These are phyloP conservation scores for Pseudocercospora crystallina DNA, from an alignment of 2,329 filamentous ascomycete genomes.

Conservation along the genomic window DNA sequence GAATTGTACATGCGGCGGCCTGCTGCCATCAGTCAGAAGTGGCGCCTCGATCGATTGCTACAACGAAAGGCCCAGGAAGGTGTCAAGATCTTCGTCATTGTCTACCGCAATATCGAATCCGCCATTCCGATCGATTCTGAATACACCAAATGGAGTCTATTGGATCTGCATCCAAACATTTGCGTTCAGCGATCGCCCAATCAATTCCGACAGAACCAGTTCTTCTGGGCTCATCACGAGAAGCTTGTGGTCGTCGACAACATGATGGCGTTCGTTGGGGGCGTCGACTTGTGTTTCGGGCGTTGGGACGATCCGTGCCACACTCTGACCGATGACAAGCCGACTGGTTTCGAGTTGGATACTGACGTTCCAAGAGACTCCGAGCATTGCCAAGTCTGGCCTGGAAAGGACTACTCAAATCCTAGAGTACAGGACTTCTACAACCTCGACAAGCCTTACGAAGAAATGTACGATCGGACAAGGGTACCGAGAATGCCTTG, in stretches of 20 bases:
- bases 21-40: conserved; percentile 94
- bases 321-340: conserved; percentile 84
- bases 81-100: conserved; percentile 95
- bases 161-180: conserved; percentile 93
- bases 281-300: conserved; percentile 94
- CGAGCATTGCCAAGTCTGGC: conserved; percentile 93
- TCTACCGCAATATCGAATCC: conserved; percentile 96
- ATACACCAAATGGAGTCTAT: conserved; percentile 93
- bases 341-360: conserved; percentile 84
- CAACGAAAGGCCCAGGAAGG: conserved; percentile 91
- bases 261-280: conserved; percentile 90
- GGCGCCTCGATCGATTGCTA: conserved; percentile 90
- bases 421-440: conserved; percentile 95
- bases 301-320: conserved; percentile 97
- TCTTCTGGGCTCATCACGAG: conserved; percentile 98
- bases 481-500: conserved; percentile 93
- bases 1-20: conserved; percentile 94
- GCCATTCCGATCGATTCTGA: conserved; percentile 97
- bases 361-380: conserved; percentile 75
- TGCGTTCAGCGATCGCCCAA: conserved; percentile 96
- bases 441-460: conserved; percentile 87
- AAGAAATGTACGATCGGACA: conserved; percentile 96
- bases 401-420: conserved; percentile 98
- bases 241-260: conserved; percentile 98
- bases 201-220: conserved; percentile 97